Percentiles rank a stretch among this genome's conserved stretches.
Conservation (phyloP, 768 basidiomycete genomes). For the Hypholoma fasciculare region DNA sequence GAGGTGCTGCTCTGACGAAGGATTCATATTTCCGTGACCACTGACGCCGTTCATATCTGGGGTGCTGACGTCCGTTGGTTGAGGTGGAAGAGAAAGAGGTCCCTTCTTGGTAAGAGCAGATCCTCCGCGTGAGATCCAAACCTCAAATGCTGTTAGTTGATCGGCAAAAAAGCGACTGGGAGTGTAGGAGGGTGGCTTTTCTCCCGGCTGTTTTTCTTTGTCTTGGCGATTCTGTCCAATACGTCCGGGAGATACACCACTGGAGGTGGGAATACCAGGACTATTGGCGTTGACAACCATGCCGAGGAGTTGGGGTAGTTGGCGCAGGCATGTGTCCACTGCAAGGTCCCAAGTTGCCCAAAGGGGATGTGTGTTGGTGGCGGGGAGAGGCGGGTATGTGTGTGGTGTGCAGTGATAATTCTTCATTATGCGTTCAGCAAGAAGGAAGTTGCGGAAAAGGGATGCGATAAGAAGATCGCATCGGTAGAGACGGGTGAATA, state of each 20-base stretch:
- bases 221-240: constrained; percentile 29
- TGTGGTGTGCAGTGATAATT: constrained; percentile 97
- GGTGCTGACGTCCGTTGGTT: constrained; percentile 7
- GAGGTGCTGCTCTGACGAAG: constrained; percentile 43
- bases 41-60: background rate
- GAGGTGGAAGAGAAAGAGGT: constrained; percentile 65
- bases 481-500: constrained; percentile 91
- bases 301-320: constrained; percentile 81
- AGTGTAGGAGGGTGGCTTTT: constrained; percentile 68
- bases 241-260: constrained; percentile 38
- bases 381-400: constrained; percentile 86
- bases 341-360: constrained; percentile 99
- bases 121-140: constrained; percentile 95
- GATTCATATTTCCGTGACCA: constrained; percentile 8
- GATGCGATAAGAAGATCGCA: constrained; percentile 96
- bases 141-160: constrained; percentile 95
- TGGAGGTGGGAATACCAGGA: constrained; percentile 13
- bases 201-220: constrained; percentile 15
- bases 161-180: constrained; percentile 94
- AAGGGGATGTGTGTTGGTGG: constrained; percentile 95
- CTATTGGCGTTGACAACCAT: constrained; percentile 22
- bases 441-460: constrained; percentile 94
- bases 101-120: constrained; percentile 80
- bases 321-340: constrained; percentile 89
- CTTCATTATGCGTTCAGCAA: constrained; percentile 98